A percentile compares a stretch with the other conserved stretches of the same genome.
phyloP scores from a whole-genome alignment of 495 filamentous ascomycete genomes.

The Astrocystis sublimbata region DNA sequence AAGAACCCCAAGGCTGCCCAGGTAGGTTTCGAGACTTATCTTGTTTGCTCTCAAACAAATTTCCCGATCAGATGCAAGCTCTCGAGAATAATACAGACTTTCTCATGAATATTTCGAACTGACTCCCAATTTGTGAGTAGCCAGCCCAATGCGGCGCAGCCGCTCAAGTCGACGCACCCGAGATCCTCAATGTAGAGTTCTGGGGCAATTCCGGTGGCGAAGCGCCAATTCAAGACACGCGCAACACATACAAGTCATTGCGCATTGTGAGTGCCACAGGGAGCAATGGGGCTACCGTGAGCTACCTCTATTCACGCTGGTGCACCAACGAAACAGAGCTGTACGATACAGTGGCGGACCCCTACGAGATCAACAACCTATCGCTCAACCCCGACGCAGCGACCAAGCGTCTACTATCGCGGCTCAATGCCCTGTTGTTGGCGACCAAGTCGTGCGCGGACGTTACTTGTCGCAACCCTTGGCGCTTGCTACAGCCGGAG shows the following conservation, averaged over 20 bases:
- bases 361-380: slow-evolving; percentile 20
- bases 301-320: slow-evolving; percentile 55
- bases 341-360: slow-evolving; percentile 43
- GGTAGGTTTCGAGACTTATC: no score
- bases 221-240: slow-evolving; percentile 37
- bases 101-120: no score
- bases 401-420: slow-evolving; percentile 26
- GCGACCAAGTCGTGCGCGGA: slow-evolving; percentile 56
- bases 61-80: no score
- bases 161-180: slow-evolving; percentile 3
- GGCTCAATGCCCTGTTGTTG: slow-evolving; percentile 53
- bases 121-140: no score
- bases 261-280: slow-evolving; percentile 47
- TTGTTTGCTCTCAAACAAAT: no score
- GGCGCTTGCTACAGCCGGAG: slow-evolving; percentile 47
- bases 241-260: slow-evolving; percentile 52
- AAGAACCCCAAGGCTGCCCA: slow-evolving; percentile 6
- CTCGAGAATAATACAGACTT: no score
- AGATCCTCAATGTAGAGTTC: slow-evolving; percentile 20
- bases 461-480: slow-evolving; percentile 50
- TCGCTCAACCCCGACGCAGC: not conserved
- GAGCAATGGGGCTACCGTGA: no score
- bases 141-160: no score
- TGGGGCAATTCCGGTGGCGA: slow-evolving; percentile 17
- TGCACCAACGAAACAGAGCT: slow-evolving; percentile 56